Percentiles rank a stretch among this genome's conserved stretches.
Conservation (phyloP, 768 basidiomycete genomes). For the Cystobasidium ongulense region DNA sequence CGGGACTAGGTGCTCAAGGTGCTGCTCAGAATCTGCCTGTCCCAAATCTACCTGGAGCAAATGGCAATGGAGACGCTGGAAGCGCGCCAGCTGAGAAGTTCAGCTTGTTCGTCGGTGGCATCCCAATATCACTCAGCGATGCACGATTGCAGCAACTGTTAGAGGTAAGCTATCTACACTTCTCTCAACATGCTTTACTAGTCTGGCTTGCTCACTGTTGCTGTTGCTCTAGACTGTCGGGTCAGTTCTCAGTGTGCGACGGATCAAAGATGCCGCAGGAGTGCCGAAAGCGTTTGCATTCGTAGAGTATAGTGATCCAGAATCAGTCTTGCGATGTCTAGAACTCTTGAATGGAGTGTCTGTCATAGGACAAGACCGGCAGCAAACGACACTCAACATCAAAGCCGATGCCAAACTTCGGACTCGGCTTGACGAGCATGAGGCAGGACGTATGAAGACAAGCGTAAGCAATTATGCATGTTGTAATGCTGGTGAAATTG, state of each 20-base stretch:
- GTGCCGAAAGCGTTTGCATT: constrained; percentile 96
- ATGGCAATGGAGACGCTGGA: background rate
- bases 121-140: constrained; percentile 38
- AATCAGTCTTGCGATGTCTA: constrained; percentile 72
- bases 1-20: constrained; percentile 33
- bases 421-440: constrained; percentile 75
- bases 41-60: constrained; percentile 9
- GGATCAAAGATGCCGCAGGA: constrained; percentile 81
- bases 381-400: constrained; percentile 65
- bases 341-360: constrained; percentile 58
- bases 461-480: constrained; percentile 56
- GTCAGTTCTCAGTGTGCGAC: constrained; percentile 77
- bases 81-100: constrained; percentile 33
- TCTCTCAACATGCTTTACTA: background rate
- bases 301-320: constrained; percentile 88
- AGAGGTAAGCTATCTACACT: constrained; percentile 28
- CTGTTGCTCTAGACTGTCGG: constrained; percentile 66
- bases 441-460: constrained; percentile 65
- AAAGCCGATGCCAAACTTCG: constrained; percentile 96
- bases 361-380: constrained; percentile 58
- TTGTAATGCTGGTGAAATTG: background rate
- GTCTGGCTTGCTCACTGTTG: background rate
- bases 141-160: constrained; percentile 39
- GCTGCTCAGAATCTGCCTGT: constrained; percentile 29
- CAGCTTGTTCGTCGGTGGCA: constrained; percentile 39